Percentiles rank a stretch among this genome's conserved stretches.
Evolutionary conservation across 1,139 yeast genomes (phyloP).

Genomic region (Pichia sp.): DNA sequence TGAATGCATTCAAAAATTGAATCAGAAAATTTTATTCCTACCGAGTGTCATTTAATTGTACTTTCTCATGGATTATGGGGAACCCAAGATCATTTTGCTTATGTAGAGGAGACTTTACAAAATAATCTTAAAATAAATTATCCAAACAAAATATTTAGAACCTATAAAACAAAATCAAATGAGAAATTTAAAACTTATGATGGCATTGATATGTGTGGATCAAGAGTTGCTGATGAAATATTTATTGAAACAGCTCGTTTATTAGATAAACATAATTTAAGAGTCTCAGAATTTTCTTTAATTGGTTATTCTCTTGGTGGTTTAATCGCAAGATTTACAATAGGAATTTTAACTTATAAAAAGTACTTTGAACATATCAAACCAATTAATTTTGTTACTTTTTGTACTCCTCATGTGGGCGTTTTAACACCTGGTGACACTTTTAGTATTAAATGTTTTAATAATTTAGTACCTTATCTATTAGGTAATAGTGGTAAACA

Average conservation of each 20-base stretch:
- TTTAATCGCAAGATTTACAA: conserved; percentile 64
- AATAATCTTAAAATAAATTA: conserved; percentile 14
- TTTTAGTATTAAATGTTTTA: conserved; percentile 40
- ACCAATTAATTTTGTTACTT: conserved; percentile 62
- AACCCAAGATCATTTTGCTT: conserved; percentile 56
- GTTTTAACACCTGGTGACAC: conserved; percentile 56
- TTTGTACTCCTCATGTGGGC: conserved; percentile 83
- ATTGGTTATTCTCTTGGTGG: conserved; percentile 86
- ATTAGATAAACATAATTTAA: conserved; percentile 13
- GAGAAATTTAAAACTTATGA: conserved; percentile 70
- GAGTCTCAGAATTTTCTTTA: conserved; percentile 52
- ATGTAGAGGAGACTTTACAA: conserved; percentile 41
- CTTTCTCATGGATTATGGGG: conserved; percentile 89
- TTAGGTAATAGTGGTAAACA: conserved; percentile 70
- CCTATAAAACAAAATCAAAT: conserved; percentile 57
- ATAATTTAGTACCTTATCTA: conserved; percentile 51
- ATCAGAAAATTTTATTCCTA: neutral
- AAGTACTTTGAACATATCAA: conserved; percentile 39
- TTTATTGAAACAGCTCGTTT: conserved; percentile 38
- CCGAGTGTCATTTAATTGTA: conserved; percentile 50
- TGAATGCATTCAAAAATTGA: neutral
- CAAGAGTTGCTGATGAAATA: conserved; percentile 67
- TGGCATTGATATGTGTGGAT: conserved; percentile 81
- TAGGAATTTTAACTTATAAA: conserved; percentile 57
- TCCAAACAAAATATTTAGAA: conserved; percentile 32